Percentiles rank a stretch among this genome's conserved stretches.
These are phyloP conservation scores for Rhododendron simsii DNA, from an alignment of 148 eudicot species.

Conservation along the genomic window DNA sequence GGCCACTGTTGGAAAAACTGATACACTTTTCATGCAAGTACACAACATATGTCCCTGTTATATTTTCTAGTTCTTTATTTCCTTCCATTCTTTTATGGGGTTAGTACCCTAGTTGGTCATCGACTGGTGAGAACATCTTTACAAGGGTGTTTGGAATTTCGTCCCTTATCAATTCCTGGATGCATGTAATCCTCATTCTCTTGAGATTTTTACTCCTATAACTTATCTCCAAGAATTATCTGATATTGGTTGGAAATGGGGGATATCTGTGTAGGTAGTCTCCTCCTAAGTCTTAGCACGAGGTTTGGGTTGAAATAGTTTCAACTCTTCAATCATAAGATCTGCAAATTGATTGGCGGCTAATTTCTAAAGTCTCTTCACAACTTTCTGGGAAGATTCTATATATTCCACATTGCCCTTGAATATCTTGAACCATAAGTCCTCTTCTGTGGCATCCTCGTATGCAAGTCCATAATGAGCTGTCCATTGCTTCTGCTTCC, in stretches of 20 bases:
- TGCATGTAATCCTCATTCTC: not conserved
- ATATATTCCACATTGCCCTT: not conserved
- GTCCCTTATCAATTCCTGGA: not conserved
- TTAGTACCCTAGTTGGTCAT: not conserved
- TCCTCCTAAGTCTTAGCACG: not conserved
- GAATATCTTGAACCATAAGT: not conserved
- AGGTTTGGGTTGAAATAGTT: not conserved
- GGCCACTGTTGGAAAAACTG: too few relatives aligned
- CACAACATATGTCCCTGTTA: too few relatives aligned
- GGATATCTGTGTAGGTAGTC: not conserved
- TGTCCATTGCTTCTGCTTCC: not conserved
- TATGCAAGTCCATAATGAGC: not conserved
- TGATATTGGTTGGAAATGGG: too few relatives aligned
- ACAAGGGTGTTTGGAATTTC: not conserved
- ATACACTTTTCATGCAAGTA: too few relatives aligned
- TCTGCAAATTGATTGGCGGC: not conserved
- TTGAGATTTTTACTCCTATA: not conserved
- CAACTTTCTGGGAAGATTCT: not conserved
- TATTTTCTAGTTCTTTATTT: too few relatives aligned
- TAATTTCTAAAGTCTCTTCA: not conserved
- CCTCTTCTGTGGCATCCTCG: not conserved
- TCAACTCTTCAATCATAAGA: slow-evolving; percentile 1
- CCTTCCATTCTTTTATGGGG: not conserved
- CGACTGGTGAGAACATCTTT: not conserved
- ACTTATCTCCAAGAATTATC: not conserved